A percentile compares a stretch with the other conserved stretches of the same genome.
These are phyloP conservation scores for Candida lessepsii DNA, from an alignment of 805 yeast genomes.

Conservation along the genomic window DNA sequence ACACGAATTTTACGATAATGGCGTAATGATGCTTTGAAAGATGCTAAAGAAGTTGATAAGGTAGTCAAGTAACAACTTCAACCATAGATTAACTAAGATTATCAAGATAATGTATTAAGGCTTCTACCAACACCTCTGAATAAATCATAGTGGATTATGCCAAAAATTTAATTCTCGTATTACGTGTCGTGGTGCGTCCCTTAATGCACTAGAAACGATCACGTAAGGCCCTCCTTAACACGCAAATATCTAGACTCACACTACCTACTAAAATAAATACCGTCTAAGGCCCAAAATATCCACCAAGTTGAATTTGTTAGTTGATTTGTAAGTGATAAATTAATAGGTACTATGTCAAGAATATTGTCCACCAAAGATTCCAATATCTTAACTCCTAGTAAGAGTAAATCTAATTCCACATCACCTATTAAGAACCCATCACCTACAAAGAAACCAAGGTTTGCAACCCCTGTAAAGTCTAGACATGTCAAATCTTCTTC, in stretches of 20 bases:
- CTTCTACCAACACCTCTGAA: too few relatives aligned
- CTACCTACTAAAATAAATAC: constrained; percentile 7
- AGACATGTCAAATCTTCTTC: constrained; percentile 7
- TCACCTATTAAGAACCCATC: constrained; percentile 16
- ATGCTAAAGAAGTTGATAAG: too few relatives aligned
- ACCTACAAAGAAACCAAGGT: constrained; percentile 11
- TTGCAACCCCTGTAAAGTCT: constrained; percentile 3
- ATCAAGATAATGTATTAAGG: too few relatives aligned
- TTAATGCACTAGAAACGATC: background rate
- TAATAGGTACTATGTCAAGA: constrained; percentile 11
- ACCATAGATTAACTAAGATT: too few relatives aligned
- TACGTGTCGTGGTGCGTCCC: constrained; percentile 3
- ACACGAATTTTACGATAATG: background rate
- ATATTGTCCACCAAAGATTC: constrained; percentile 13
- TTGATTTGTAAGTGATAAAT: too few relatives aligned
- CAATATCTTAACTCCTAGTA: constrained; percentile 10
- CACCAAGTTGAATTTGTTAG: background rate
- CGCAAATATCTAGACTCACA: constrained; percentile 7
- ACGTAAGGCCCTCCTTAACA: constrained; percentile 4
- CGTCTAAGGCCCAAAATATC: background rate
- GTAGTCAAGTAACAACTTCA: too few relatives aligned
- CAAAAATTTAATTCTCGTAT: constrained; percentile 3
- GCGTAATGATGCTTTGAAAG: too few relatives aligned
- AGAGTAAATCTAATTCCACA: constrained; percentile 12
- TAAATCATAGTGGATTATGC: too few relatives aligned